Evolutionary conservation across 495 filamentous ascomycete species (phyloP).

Genomic region (Neurospora sublineolata): DNA sequence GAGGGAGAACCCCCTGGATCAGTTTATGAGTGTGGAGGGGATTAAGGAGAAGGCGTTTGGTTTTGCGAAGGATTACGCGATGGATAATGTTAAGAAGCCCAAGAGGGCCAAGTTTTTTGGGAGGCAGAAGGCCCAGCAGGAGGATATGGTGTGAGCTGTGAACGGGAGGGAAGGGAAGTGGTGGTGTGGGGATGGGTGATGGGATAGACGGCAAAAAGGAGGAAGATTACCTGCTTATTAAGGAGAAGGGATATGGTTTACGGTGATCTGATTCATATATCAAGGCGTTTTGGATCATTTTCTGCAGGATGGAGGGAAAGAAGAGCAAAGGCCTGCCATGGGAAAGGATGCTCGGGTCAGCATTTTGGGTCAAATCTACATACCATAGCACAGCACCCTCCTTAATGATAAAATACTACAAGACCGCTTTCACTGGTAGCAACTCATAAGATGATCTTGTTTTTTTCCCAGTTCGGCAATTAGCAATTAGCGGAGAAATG

Average conservation of each 20-base stretch:
- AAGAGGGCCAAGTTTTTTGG: neutral
- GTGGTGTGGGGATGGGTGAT: neutral
- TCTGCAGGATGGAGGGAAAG: neutral
- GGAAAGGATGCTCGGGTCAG: neutral
- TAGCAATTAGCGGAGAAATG: too few relatives aligned
- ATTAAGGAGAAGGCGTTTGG: neutral
- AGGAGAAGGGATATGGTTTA: neutral
- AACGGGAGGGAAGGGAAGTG: neutral
- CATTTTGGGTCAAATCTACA: neutral
- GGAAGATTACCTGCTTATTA: neutral
- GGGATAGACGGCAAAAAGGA: neutral
- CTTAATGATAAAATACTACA: neutral
- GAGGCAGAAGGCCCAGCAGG: neutral
- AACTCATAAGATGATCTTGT: neutral
- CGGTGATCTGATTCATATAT: neutral
- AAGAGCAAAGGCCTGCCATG: neutral
- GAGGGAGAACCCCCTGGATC: neutral
- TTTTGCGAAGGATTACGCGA: neutral
- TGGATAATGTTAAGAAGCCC: neutral
- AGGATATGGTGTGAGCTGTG: neutral
- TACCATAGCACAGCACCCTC: neutral
- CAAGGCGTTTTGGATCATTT: neutral
- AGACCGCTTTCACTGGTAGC: neutral
- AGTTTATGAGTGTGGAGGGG: neutral
- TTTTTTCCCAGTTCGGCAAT: too few relatives aligned